Evolutionary conservation across 495 filamentous ascomycete species (phyloP).

Genomic region (Apiosordaria backusii): DNA sequence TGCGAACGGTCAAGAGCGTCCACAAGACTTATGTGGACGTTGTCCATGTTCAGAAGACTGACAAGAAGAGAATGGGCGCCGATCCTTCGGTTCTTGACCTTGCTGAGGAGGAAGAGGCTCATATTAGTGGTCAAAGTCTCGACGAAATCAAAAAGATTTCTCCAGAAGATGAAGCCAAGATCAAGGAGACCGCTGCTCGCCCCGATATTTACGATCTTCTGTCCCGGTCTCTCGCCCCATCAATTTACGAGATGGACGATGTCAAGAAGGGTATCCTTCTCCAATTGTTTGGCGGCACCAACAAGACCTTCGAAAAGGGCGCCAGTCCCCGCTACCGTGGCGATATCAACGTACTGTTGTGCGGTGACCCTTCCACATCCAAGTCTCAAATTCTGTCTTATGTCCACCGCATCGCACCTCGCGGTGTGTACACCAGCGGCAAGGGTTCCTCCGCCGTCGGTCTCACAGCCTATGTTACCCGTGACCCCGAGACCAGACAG

Average conservation of each 20-base stretch:
- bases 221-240: slow-evolving; percentile 86
- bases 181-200: slow-evolving; percentile 73
- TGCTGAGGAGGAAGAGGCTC: slow-evolving; percentile 65
- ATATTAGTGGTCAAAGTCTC: slow-evolving; percentile 71
- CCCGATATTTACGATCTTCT: slow-evolving; percentile 93
- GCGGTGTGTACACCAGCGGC: slow-evolving; percentile 94
- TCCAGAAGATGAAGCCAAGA: slow-evolving; percentile 90
- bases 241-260: slow-evolving; percentile 97
- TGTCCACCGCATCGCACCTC: slow-evolving; percentile 94
- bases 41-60: slow-evolving; percentile 92
- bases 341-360: slow-evolving; percentile 94
- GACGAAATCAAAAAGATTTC: slow-evolving; percentile 78
- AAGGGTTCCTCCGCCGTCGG: slow-evolving; percentile 97
- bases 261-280: slow-evolving; percentile 97
- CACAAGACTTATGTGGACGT: slow-evolving; percentile 99
- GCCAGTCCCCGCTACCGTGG: slow-evolving; percentile 93
- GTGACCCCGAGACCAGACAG: slow-evolving; percentile 85
- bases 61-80: slow-evolving; percentile 87
- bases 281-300: slow-evolving; percentile 96
- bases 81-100: slow-evolving; percentile 76
- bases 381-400: slow-evolving; percentile 95
- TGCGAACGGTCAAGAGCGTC: slow-evolving; percentile 85
- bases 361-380: slow-evolving; percentile 92
- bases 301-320: slow-evolving; percentile 96
- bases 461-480: slow-evolving; percentile 96